A percentile compares a stretch with the other conserved stretches of the same genome.
phyloP scores from a whole-genome alignment of 257 asterid genomes.

The Leptodermis oblonga region DNA sequence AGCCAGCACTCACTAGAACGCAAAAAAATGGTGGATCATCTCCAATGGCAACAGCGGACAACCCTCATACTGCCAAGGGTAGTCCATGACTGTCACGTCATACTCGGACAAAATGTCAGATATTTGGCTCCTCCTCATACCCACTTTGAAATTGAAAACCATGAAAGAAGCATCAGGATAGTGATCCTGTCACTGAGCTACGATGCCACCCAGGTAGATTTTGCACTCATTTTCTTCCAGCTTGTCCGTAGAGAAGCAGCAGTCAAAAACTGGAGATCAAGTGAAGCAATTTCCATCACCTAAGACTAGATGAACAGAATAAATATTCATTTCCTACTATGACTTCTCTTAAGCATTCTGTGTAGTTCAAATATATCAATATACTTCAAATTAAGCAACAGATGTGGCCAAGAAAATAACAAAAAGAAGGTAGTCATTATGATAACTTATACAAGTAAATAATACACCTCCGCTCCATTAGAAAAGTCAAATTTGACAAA shows the following conservation, averaged over 20 bases:
- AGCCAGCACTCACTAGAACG: conserved; percentile 98
- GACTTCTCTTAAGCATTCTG: background rate
- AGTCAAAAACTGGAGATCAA: conserved; percentile 91
- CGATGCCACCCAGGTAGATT: too few species aligned
- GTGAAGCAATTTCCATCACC: background rate
- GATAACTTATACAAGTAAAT: background rate
- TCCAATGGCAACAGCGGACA: conserved; percentile 82
- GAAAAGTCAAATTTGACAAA: too few species aligned
- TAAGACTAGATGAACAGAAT: background rate
- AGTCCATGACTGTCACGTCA: conserved; percentile 98
- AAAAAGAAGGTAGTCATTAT: background rate
- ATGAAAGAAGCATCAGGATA: too few species aligned
- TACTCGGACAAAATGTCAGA: conserved; percentile 81
- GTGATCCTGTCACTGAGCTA: too few species aligned
- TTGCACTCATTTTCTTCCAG: too few species aligned
- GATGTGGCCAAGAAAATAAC: background rate
- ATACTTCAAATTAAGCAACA: background rate
- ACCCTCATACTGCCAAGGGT: conserved; percentile 89
- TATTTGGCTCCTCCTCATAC: conserved; percentile 76
- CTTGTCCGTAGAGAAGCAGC: conserved; percentile 92
- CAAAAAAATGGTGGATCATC: conserved; percentile 91
- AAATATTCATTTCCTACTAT: background rate
- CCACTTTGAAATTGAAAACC: conserved; percentile 88
- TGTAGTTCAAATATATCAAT: background rate
- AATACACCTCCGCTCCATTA: too few species aligned